phyloP scores from a whole-genome alignment of 164 flowering plant species.

The grape (Vitis vinifera) region ASM3070453v1 NC_081805.1:26511501-26512000 shows the following conservation, averaged over 20 bases:
- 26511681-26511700: constrained; percentile 88
- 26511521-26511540: constrained; percentile 27
- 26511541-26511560: not conserved
- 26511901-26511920: constrained; percentile 68
- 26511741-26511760: constrained; percentile 78
- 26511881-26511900: constrained; percentile 78
- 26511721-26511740: constrained; percentile 54
- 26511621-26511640: constrained; percentile 68
- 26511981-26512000: constrained; percentile 32
- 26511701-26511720: constrained; percentile 79
- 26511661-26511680: constrained; percentile 79
- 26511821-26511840: constrained; percentile 21
- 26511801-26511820: constrained; percentile 48
- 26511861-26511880: constrained; percentile 45
- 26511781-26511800: constrained; percentile 39
- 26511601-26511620: constrained; percentile 35
- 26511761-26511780: constrained; percentile 54
- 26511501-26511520: constrained; percentile 42
- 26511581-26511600: constrained; percentile 29
- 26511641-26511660: constrained; percentile 67
- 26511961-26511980: constrained; percentile 31
- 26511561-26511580: not conserved
- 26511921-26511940: constrained; percentile 65
- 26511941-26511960: constrained; percentile 63
- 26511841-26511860: constrained; percentile 17